Evolutionary conservation across 2,329 filamentous ascomycete genomes (phyloP), one percentile per base, ranked within the genome.

Genomic region (Trichoderma lentiforme): DNA sequence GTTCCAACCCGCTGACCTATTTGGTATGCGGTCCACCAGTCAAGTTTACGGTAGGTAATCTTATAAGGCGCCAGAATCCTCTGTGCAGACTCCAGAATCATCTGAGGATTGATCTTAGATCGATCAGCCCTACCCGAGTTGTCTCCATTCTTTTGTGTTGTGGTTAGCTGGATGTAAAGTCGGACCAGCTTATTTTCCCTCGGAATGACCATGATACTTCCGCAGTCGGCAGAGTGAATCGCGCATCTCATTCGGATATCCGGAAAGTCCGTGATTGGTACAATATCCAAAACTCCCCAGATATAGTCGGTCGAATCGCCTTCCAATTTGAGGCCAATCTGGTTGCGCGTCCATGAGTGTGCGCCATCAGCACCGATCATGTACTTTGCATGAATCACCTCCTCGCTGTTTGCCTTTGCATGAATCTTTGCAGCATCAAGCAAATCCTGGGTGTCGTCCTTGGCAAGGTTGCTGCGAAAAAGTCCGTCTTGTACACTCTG

Each of bases 11-110:
- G 84, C 76, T 92, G 90, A 0, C 90, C 90, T 58, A 93, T 91
- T 73, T 92, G 88, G 68, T 91, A 80, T 3, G 78, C 78, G 0
- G 78, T 76, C 77, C 74, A 78, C 89, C 89, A 92, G 74, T 91
- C 87, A 70, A 88, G 88, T 72, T 91, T 86, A 36, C 86, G 80
- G 74, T 91, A 92, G 0, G 85, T 84, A 3, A 94, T 80, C 36
- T 84, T 90, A 77, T 93, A 94, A 0, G 92, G 92, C 0, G 82
- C 81, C 21, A 94, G 81, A 61, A 92, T 93, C 68, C 83, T 86
- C 76, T 90, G 87, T 0, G 91, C 91, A 0, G 87, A 84, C 57
- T 85, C 82, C 57, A 93, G 84, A 70, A 94, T 91, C 1, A 86
- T 79, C 1, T 91, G 86, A 0, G 89, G 88, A 0, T 85, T 92